Evolutionary conservation across 306 rosid genomes (phyloP).

Genomic region (Oxytropis ochrocephala): DNA sequence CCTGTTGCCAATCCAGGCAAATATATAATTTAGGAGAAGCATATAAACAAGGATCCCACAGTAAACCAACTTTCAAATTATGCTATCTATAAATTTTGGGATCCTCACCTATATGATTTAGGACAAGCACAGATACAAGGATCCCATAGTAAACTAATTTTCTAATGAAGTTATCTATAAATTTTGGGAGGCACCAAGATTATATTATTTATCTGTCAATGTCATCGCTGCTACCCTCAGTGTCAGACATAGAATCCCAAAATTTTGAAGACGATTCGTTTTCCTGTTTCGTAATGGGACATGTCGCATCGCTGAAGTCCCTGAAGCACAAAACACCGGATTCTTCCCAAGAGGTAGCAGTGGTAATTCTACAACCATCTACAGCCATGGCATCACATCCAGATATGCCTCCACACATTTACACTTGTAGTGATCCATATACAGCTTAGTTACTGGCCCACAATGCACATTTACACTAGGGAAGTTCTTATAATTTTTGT

Average conservation of each 20-base stretch:
- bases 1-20: not conserved
- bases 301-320: constrained; percentile 48
- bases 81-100: not conserved
- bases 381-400: constrained; percentile 59
- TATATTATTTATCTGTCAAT: not conserved
- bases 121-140: not conserved
- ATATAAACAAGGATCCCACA: not conserved
- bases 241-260: constrained; percentile 40
- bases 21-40: not conserved
- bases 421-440: constrained; percentile 60
- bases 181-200: not conserved
- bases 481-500: too few species aligned
- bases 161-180: too few species aligned
- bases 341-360: constrained; percentile 26
- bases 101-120: not conserved
- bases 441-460: constrained; percentile 47
- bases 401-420: constrained; percentile 31
- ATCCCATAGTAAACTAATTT: not conserved
- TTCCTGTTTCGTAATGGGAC: constrained; percentile 21
- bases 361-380: constrained; percentile 44
- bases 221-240: constrained; percentile 4
- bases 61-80: too few species aligned
- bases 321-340: constrained; percentile 22
- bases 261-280: constrained; percentile 41
- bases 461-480: too few species aligned